These are phyloP conservation scores for Seiridium cupressi DNA, from an alignment of 2,329 filamentous ascomycete genomes.

Conservation along the genomic window DNA sequence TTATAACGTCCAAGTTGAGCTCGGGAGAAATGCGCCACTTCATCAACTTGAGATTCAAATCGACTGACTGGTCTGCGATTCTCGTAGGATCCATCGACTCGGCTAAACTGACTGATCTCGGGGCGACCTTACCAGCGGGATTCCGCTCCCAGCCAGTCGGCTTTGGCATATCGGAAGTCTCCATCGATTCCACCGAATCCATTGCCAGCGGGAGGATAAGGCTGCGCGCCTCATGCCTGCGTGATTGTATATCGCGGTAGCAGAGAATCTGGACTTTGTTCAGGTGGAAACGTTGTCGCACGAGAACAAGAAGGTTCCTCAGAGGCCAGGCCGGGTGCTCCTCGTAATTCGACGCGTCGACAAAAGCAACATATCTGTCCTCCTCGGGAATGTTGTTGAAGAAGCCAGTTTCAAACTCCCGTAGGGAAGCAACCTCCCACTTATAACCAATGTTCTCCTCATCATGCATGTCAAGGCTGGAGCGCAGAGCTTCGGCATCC, in stretches of 20 bases:
- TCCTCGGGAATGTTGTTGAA: constrained; percentile 70
- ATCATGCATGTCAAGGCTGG: constrained; percentile 49
- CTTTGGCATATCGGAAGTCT: constrained; percentile 68
- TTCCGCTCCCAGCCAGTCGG: constrained; percentile 95
- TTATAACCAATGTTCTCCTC: constrained; percentile 60
- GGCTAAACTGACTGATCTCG: constrained; percentile 76
- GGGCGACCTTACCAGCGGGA: constrained; percentile 71
- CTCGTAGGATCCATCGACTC: constrained; percentile 91
- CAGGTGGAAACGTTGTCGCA: constrained; percentile 78
- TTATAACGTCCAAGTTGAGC: constrained; percentile 84
- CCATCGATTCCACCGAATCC: constrained; percentile 42
- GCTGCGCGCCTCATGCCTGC: constrained; percentile 77
- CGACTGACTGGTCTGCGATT: constrained; percentile 89
- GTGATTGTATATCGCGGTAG: constrained; percentile 79
- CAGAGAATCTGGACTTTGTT: constrained; percentile 80
- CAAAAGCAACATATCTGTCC: constrained; percentile 82
- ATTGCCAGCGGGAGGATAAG: constrained; percentile 69
- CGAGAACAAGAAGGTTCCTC: constrained; percentile 81
- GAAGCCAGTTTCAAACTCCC: constrained; percentile 81
- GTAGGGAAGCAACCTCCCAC: constrained; percentile 77
- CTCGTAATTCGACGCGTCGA: constrained; percentile 87
- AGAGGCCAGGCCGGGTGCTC: constrained; percentile 90
- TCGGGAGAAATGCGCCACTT: constrained; percentile 95
- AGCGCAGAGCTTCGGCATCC: constrained; percentile 26
- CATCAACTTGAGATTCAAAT: constrained; percentile 96